Evolutionary conservation across 1,139 yeast species (phyloP), one percentile per base, ranked within the genome.

Genomic region (Candida sp.): DNA sequence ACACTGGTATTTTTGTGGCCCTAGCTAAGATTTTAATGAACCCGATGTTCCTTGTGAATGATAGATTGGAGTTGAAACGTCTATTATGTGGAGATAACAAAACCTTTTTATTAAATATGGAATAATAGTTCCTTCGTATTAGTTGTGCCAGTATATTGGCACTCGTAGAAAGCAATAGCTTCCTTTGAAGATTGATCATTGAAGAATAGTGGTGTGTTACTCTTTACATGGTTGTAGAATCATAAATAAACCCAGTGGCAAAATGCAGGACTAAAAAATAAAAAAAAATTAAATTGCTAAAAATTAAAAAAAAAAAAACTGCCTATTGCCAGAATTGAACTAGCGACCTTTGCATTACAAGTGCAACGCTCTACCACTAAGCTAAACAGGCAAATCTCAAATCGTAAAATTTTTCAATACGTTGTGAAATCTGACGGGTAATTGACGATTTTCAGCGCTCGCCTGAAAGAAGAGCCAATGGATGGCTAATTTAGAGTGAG

Each of bases 301-400:
- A 36, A 15, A 15, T 15, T 22, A 33, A 33, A 22, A 36, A 23
- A 12, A 25, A 25, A 36, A 36, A 4, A 36, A 36, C 8, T 82
- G 89, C 89, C 89, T 72, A 85, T 81, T 84, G 87, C 87, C 91
- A 85, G 91, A 84, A 82, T 84, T 83, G 90, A 84, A 84, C 90
- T 85, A 82, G 87, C 86, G 91, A 84, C 87, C 91, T 84, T 83
- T 84, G 90, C 91, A 84, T 84, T 84, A 84, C 90, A 84, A 84
- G 90, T 84, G 90, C 89, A 84, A 83, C 90, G 91, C 91, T 84
- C 88, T 84, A 84, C 91, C 91, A 84, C 91, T 84, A 83, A 84
- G 90, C 91, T 84, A 84, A 84, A 76, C 77, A 75, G 88, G 88
- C 88, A 21, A 23, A 22, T 21, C 11, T 32, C 19, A 15, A 15